Evolutionary conservation across 179 eudicot species (phyloP), one percentile per base, ranked within the genome.

Genomic region (Pouteria campechiana): DNA sequence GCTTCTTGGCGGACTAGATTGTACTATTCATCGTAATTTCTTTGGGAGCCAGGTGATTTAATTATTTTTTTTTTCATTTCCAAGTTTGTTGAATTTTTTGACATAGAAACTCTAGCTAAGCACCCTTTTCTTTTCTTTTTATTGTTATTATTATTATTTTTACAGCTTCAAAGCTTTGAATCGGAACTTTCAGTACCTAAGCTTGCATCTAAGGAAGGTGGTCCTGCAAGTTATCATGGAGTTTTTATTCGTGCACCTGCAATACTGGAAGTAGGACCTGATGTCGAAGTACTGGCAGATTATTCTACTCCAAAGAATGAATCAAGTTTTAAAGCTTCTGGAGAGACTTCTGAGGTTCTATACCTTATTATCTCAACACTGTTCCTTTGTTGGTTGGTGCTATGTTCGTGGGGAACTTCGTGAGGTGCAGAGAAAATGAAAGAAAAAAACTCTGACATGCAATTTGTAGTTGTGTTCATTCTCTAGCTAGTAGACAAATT

Each of bases 181-280:
- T 77, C 86, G 20, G 97, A 89, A 33, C 53, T 89, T 47, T 30
- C 67, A 13, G 74, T 81, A 52, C 93, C 97, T 27, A 55, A 57
- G 37, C 67, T 89, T 58, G 70, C 70, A 36, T 83, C 65, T 43
- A 64, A 58, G 57, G 95, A 89, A 81, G 97, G 97, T 28, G 95
- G 93, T 22, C 74, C 83, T 46, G 69, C 81, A 46, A 72, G 50
- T 50, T 89, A 81, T 45, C 89, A 90, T 32, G 86, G 73, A 17
- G 83, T 89, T 25, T 89, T 89, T 44, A 89, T 89, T 19, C 93
- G 95, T 50, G 97, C 97, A 36, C 97, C 97, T 32, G 95, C 83
- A 44, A 73, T 89, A 33, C 77, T 89, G 54, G 89, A 81, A 46
- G 83, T 78, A 41, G 97, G 97, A 29, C 81, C 97, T 12, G 81